Percentiles rank a stretch among this genome's conserved stretches.
Evolutionary conservation across 495 filamentous ascomycete genomes (phyloP).

Genomic region (Darksidea phi): DNA sequence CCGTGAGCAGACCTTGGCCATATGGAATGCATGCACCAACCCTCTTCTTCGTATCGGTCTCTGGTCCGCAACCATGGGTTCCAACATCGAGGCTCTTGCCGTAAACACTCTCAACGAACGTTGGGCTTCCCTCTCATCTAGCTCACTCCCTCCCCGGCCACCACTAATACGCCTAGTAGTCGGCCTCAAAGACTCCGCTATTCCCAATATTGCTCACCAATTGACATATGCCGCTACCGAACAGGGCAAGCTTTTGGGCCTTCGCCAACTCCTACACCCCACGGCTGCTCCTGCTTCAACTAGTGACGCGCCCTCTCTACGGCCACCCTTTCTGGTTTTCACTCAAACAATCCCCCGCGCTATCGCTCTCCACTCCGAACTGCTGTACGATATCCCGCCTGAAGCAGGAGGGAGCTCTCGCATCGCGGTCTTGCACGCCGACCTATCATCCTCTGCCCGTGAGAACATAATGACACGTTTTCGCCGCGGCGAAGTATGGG

Average conservation of each 20-base stretch:
- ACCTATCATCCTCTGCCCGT: slow-evolving; percentile 72
- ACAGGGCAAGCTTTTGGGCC: slow-evolving; percentile 84
- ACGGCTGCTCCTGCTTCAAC: slow-evolving; percentile 54
- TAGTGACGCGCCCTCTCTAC: slow-evolving; percentile 61
- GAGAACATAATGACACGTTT: slow-evolving; percentile 83
- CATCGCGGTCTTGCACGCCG: slow-evolving; percentile 86
- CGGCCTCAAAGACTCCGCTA: slow-evolving; percentile 89
- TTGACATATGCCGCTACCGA: slow-evolving; percentile 91
- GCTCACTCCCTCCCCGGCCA: slow-evolving; percentile 36
- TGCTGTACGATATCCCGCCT: slow-evolving; percentile 89
- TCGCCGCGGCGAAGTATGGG: slow-evolving; percentile 90
- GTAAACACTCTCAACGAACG: slow-evolving; percentile 59
- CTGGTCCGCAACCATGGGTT: slow-evolving; percentile 97
- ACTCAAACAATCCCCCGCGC: slow-evolving; percentile 91
- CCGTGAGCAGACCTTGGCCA: slow-evolving; percentile 79
- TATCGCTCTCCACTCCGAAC: slow-evolving; percentile 78
- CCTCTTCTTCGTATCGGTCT: slow-evolving; percentile 67
- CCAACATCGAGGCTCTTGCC: slow-evolving; percentile 79
- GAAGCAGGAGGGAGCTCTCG: slow-evolving; percentile 82
- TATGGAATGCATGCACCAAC: slow-evolving; percentile 76
- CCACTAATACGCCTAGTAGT: slow-evolving; percentile 81
- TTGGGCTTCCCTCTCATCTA: slow-evolving; percentile 34
- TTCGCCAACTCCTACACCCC: slow-evolving; percentile 89
- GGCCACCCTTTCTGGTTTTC: slow-evolving; percentile 89
- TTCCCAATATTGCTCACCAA: slow-evolving; percentile 85